A percentile compares a stretch with the other conserved stretches of the same genome.
Conservation (phyloP, 2,329 filamentous ascomycete species). For the Hypomyces rosellus region DNA sequence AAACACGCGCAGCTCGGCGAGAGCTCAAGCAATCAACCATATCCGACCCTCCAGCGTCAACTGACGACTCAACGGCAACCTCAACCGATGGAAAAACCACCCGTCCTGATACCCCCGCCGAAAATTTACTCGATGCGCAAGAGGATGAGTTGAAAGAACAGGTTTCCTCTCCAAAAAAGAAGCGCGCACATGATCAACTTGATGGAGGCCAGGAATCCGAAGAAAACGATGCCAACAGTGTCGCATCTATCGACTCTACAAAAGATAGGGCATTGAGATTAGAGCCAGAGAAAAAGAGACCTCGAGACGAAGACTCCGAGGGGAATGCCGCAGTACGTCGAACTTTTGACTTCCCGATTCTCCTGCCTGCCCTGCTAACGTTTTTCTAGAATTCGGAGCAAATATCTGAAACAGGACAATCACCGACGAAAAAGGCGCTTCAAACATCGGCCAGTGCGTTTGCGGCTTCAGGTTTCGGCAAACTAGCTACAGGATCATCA, state of each 20-base stretch:
- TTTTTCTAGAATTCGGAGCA: conserved; percentile 11
- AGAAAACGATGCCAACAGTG: conserved; percentile 38
- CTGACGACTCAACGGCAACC: conserved; percentile 3
- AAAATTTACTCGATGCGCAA: conserved; percentile 26
- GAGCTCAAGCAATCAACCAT: conserved; percentile 60
- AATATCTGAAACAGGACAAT: conserved; percentile 18
- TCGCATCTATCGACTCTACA: conserved; percentile 37
- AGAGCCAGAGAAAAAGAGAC: conserved; percentile 61
- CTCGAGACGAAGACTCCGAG: conserved; percentile 44
- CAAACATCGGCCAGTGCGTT: conserved; percentile 56
- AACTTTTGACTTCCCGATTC: not conserved
- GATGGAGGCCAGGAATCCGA: conserved; percentile 41
- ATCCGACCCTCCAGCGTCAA: conserved; percentile 37
- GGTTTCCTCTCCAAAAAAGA: conserved; percentile 59
- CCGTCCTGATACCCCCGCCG: conserved; percentile 29
- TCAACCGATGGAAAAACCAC: conserved; percentile 20
- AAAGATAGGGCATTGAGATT: conserved; percentile 39
- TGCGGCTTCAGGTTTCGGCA: conserved; percentile 61
- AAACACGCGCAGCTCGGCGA: conserved; percentile 56
- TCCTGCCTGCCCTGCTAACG: not conserved
- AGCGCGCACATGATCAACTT: conserved; percentile 54
- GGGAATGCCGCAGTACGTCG: conserved; percentile 28
- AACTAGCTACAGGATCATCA: conserved; percentile 57
- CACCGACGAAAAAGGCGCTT: conserved; percentile 19
- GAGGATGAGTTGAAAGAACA: conserved; percentile 40